Percentiles rank a stretch among this genome's conserved stretches.
These are phyloP conservation scores for Solanum boliviense DNA, from an alignment of 257 asterid species.

Conservation along the genomic window DNA sequence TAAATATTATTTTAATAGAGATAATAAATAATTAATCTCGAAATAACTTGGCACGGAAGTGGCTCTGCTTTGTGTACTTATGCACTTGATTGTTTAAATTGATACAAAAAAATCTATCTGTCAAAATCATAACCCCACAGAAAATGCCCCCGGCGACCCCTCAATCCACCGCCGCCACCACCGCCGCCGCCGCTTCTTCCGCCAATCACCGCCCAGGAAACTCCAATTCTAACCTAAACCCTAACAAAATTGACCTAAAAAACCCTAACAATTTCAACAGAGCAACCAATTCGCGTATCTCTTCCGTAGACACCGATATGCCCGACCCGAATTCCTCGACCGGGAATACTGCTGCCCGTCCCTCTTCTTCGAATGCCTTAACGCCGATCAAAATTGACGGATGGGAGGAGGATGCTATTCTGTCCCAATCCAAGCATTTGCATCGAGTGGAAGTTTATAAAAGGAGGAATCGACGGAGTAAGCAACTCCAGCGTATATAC, in stretches of 20 bases:
- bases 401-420: conserved; percentile 32
- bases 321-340: conserved; percentile 10
- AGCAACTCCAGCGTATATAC: conserved; percentile 53
- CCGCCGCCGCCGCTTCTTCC: background rate
- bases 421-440: conserved; percentile 45
- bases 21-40: background rate
- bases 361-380: conserved; percentile 18
- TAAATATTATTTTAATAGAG: no score
- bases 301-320: conserved; percentile 1
- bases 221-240: background rate
- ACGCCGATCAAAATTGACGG: conserved; percentile 49
- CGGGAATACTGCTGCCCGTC: background rate
- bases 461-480: conserved; percentile 54
- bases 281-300: background rate
- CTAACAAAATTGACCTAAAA: background rate
- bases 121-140: background rate
- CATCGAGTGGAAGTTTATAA: conserved; percentile 50
- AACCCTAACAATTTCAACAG: background rate
- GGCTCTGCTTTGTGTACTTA: background rate
- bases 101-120: background rate
- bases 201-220: background rate
- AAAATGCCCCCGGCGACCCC: background rate
- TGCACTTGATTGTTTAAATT: background rate
- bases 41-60: no score
- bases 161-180: background rate